Conservation (phyloP, 768 basidiomycete species). For the Trichaptum fuscoviolaceum region DNA sequence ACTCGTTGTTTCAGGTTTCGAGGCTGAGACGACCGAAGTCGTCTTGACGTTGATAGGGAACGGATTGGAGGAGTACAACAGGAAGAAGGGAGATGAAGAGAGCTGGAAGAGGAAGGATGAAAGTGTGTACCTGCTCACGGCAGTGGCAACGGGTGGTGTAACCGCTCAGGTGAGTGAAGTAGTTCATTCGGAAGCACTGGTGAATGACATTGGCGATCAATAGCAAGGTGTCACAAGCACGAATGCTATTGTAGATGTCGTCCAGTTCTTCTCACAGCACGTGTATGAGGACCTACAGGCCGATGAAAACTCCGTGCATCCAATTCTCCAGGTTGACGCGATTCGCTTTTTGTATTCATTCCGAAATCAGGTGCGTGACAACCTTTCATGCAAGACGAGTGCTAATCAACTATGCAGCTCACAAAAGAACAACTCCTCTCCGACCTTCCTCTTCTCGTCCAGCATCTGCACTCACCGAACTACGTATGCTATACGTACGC, state of each 20-base stretch:
- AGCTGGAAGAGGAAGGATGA: conserved; percentile 89
- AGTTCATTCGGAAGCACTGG: no score
- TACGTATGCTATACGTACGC: conserved; percentile 96
- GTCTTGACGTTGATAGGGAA: conserved; percentile 79
- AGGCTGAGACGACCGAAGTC: conserved; percentile 81
- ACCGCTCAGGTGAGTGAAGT: conserved; percentile 62
- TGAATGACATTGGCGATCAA: background rate
- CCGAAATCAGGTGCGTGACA: conserved; percentile 73
- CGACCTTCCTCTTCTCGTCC: conserved; percentile 81
- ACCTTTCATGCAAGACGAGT: background rate
- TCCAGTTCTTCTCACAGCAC: conserved; percentile 92
- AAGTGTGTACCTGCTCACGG: conserved; percentile 90
- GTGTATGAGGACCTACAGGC: conserved; percentile 85
- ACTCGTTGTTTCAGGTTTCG: conserved; percentile 74
- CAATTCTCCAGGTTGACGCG: conserved; percentile 92
- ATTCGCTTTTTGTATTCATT: conserved; percentile 94
- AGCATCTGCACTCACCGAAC: conserved; percentile 75
- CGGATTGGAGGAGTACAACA: conserved; percentile 64
- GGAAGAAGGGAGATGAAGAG: conserved; percentile 47
- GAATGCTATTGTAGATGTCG: conserved; percentile 87
- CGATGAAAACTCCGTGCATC: conserved; percentile 61
- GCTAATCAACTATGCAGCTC: conserved; percentile 40
- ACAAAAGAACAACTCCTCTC: conserved; percentile 91
- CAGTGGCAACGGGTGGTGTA: conserved; percentile 84
- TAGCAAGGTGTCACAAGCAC: conserved; percentile 92